Evolutionary conservation across 306 rosid species (phyloP).

Genomic region (Nissolia schottii): DNA sequence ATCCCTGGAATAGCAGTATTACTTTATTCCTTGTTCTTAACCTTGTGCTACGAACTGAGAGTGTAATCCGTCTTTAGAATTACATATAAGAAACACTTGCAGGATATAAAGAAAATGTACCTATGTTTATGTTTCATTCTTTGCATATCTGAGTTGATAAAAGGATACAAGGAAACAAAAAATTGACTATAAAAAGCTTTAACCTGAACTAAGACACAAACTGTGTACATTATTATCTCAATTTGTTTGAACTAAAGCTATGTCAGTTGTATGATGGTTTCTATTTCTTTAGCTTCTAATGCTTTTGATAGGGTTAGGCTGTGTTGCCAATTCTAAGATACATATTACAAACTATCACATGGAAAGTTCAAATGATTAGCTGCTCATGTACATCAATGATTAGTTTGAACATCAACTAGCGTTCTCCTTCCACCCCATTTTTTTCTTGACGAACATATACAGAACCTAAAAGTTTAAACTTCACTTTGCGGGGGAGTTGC

Average conservation of each 20-base stretch:
- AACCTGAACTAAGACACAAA: not conserved
- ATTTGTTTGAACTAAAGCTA: not conserved
- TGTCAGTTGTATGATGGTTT: not conserved
- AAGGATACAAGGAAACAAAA: not conserved
- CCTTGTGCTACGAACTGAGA: constrained; percentile 5
- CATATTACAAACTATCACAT: not conserved
- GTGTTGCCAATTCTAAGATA: not conserved
- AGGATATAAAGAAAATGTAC: not conserved
- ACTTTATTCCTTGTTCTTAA: not conserved
- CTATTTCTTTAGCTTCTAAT: not conserved
- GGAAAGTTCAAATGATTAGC: not conserved
- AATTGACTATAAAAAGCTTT: not conserved
- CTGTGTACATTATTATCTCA: not conserved
- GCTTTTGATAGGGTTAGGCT: not conserved
- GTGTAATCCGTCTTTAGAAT: not conserved
- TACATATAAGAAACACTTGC: not conserved
- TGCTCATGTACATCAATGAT: not conserved
- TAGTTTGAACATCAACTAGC: not conserved
- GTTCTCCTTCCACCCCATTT: not conserved
- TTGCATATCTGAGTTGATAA: not conserved
- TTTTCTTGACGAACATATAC: not conserved
- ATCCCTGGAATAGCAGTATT: not conserved
- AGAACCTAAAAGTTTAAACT: not conserved
- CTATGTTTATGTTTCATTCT: not conserved
- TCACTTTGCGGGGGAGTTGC: not conserved